Percentiles rank a stretch among this genome's conserved stretches.
Conservation (phyloP, 1,284 basidiomycete genomes). For the Ceratorhiza oryzae-sativae region DNA sequence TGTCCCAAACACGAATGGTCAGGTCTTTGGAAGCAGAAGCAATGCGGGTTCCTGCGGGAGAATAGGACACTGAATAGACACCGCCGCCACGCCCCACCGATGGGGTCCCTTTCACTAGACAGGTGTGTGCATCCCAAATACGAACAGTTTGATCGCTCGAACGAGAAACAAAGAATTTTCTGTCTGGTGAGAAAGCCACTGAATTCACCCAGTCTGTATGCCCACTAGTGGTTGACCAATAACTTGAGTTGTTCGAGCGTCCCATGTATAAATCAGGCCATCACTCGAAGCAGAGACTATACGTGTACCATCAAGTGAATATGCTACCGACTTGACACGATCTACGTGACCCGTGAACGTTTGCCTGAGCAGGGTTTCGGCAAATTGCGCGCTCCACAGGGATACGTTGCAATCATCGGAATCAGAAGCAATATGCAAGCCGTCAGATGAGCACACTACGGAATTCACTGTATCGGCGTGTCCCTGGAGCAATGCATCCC, state of each 20-base stretch:
- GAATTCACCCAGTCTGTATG: background rate
- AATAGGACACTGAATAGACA: background rate
- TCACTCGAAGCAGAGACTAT: background rate
- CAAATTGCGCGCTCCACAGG: background rate
- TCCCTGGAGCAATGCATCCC: background rate
- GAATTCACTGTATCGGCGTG: background rate
- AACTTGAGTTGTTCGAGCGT: background rate
- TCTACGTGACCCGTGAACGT: background rate
- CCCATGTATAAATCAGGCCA: background rate
- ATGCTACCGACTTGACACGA: background rate
- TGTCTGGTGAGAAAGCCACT: background rate
- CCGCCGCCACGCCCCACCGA: background rate
- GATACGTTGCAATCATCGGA: background rate
- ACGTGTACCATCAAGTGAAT: background rate
- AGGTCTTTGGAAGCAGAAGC: background rate
- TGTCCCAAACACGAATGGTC: constrained; percentile 7
- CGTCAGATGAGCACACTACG: background rate
- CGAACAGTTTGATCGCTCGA: background rate
- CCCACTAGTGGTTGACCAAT: background rate
- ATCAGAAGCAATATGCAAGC: background rate
- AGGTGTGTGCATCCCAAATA: background rate
- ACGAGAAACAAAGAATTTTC: background rate
- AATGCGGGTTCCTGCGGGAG: background rate
- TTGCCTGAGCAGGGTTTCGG: background rate
- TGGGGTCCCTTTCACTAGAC: background rate